Percentiles rank a stretch among this genome's conserved stretches.
Conservation (phyloP, 148 eudicot genomes). For the Cornus florida region DNA sequence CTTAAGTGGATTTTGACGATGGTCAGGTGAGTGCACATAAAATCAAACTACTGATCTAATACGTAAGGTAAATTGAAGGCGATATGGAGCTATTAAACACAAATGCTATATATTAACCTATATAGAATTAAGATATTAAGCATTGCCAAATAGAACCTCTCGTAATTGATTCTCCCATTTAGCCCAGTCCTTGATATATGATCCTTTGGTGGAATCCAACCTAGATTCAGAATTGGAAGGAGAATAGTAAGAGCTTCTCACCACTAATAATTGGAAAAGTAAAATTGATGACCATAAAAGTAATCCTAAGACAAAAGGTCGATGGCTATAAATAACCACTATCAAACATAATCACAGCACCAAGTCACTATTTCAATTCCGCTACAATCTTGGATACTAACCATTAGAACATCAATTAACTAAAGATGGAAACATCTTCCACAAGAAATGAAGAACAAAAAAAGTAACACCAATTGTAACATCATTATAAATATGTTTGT, state of each 20-base stretch:
- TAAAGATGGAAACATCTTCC: background rate
- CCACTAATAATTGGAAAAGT: background rate
- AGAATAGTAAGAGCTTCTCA: background rate
- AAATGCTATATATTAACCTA: slow-evolving; percentile 47
- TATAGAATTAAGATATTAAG: slow-evolving; percentile 63
- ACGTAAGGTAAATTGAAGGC: no score
- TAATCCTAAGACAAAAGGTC: no score
- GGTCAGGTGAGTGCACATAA: no score
- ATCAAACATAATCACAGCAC: background rate
- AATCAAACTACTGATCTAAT: no score
- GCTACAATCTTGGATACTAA: background rate
- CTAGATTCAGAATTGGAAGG: slow-evolving; percentile 33
- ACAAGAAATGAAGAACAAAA: background rate
- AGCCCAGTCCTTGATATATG: slow-evolving; percentile 76
- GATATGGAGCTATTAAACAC: background rate
- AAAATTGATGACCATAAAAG: no score
- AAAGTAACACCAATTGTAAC: background rate
- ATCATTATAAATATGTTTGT: background rate
- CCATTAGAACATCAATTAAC: background rate
- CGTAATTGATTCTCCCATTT: slow-evolving; percentile 84
- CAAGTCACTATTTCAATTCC: background rate
- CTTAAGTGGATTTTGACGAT: background rate
- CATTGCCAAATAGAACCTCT: slow-evolving; percentile 47
- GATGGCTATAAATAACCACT: no score
- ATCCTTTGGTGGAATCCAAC: slow-evolving; percentile 79